These are phyloP conservation scores for Arthrobotrys musiformis DNA, from an alignment of 2,329 filamentous ascomycete species.

Conservation along the genomic window DNA sequence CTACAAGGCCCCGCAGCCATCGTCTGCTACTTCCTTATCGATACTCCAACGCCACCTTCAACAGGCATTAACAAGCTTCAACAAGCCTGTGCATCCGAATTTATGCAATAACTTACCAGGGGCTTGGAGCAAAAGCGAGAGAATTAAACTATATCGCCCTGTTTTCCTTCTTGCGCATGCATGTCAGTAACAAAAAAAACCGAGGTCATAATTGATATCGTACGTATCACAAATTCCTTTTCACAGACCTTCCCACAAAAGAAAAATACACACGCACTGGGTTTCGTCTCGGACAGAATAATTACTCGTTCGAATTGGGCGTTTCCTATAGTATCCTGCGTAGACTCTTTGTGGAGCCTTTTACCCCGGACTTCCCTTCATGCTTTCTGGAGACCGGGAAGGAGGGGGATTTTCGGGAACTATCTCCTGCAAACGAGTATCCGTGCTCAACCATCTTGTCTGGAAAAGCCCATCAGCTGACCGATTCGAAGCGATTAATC, in stretches of 20 bases:
- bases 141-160: background rate
- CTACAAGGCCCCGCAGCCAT: background rate
- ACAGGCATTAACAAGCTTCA: constrained; percentile 21
- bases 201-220: too few species aligned
- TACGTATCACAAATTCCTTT: constrained; percentile 28
- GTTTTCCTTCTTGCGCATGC: background rate
- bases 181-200: constrained; percentile 3
- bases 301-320: constrained; percentile 6
- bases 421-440: constrained; percentile 20
- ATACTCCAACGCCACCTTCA: constrained; percentile 17
- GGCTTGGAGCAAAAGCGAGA: too few species aligned
- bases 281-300: background rate
- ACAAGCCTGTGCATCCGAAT: constrained; percentile 15
- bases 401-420: constrained; percentile 27
- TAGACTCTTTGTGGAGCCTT: background rate
- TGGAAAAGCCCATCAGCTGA: background rate
- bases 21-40: constrained; percentile 21
- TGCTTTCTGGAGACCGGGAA: background rate
- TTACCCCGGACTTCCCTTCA: constrained; percentile 26
- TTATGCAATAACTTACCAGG: constrained; percentile 10
- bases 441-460: constrained; percentile 21
- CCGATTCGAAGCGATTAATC: background rate
- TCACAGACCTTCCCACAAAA: constrained; percentile 4
- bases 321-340: too few species aligned
- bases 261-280: background rate